Conservation (phyloP, 495 filamentous ascomycete species). For the Penicillium argentinense region DNA sequence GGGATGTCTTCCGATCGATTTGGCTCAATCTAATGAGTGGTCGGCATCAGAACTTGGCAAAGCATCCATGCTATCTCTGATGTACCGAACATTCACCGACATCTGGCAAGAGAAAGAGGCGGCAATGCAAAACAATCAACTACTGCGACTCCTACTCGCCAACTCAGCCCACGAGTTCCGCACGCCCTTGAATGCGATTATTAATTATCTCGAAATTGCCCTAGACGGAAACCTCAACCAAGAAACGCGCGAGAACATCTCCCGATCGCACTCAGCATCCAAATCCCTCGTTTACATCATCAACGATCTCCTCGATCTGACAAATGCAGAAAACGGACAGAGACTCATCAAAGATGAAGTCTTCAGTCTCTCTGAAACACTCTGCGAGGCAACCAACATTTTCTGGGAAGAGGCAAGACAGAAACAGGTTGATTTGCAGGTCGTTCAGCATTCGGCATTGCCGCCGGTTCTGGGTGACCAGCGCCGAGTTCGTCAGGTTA, state of each 20-base stretch:
- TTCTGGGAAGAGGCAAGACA: conserved; percentile 73
- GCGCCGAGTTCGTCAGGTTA: conserved; percentile 74
- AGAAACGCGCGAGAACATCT: conserved; percentile 81
- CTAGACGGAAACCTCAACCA: conserved; percentile 75
- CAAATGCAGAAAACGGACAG: conserved; percentile 79
- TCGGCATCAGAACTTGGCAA: conserved; percentile 63
- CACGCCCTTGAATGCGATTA: conserved; percentile 88
- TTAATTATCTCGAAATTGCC: conserved; percentile 91
- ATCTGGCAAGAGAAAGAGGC: conserved; percentile 90
- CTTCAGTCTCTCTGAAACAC: conserved; percentile 71
- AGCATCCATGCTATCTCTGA: conserved; percentile 78
- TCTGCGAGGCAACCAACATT: conserved; percentile 69
- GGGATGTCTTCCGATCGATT: not conserved
- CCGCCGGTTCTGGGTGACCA: conserved; percentile 85
- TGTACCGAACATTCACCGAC: conserved; percentile 84
- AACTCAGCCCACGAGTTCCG: conserved; percentile 92
- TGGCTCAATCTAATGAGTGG: too few species aligned
- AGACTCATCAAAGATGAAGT: conserved; percentile 74
- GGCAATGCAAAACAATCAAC: conserved; percentile 72
- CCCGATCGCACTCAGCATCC: conserved; percentile 84
- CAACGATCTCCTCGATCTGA: conserved; percentile 87
- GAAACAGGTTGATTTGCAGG: conserved; percentile 67
- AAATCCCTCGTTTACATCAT: conserved; percentile 92
- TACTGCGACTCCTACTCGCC: conserved; percentile 74
- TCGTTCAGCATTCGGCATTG: conserved; percentile 67